Evolutionary conservation across 352 stramenopile species (phyloP).

Genomic region (Pythium diclinum): DNA sequence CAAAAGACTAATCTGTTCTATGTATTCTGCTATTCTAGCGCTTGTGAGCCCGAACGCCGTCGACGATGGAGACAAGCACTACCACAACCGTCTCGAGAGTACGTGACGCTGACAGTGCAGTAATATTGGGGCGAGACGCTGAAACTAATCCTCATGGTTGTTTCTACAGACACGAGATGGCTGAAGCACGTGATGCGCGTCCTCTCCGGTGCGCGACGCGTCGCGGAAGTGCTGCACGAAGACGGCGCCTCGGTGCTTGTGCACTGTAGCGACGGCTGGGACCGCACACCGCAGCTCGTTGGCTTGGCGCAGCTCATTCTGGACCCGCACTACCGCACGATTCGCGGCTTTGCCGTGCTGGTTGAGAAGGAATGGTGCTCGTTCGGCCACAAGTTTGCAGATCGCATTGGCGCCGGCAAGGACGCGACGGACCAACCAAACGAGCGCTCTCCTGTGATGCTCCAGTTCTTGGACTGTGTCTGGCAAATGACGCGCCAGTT

Average conservation of each 20-base stretch:
- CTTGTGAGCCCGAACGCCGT: conserved; percentile 78
- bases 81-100: conserved; percentile 86
- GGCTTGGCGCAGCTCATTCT: conserved; percentile 81
- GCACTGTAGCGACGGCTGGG: conserved; percentile 87
- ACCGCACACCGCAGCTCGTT: conserved; percentile 81
- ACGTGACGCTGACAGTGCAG: conserved; percentile 22
- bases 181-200: conserved; percentile 93
- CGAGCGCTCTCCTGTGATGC: conserved; percentile 81
- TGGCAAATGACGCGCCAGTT: conserved; percentile 89
- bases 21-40: conserved; percentile 31
- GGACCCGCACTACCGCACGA: conserved; percentile 84
- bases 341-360: conserved; percentile 78
- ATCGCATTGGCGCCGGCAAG: conserved; percentile 79
- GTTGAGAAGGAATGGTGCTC: conserved; percentile 88
- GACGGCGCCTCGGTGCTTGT: conserved; percentile 80
- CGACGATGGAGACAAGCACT: conserved; percentile 86
- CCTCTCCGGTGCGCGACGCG: conserved; percentile 58
- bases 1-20: not conserved
- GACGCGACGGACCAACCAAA: conserved; percentile 77
- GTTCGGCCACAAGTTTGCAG: conserved; percentile 90
- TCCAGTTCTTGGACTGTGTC: conserved; percentile 86
- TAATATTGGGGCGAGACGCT: not conserved
- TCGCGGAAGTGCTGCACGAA: conserved; percentile 83
- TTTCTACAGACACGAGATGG: conserved; percentile 91
- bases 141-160: not conserved